These are phyloP conservation scores for Rhodamnia argentea DNA, from an alignment of 345 rosid genomes.

Conservation along the genomic window DNA sequence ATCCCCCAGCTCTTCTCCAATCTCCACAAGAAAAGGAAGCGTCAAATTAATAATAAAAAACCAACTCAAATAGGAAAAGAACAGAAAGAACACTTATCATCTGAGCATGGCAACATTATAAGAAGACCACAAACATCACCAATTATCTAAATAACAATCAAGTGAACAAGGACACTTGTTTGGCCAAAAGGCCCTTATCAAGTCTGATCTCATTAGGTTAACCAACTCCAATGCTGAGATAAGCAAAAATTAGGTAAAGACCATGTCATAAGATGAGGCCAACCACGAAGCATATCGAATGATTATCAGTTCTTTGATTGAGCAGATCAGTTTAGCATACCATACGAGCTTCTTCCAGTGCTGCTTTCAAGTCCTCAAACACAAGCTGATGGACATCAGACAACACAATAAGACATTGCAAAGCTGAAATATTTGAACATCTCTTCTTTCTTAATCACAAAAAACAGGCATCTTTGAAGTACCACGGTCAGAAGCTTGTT, in stretches of 20 bases:
- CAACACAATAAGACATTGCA: slow-evolving; percentile 6
- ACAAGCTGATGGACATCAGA: slow-evolving; percentile 56
- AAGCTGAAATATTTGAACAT: not conserved
- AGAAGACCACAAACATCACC: not conserved
- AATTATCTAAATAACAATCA: not conserved
- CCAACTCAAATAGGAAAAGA: not conserved
- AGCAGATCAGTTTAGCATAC: slow-evolving; percentile 27
- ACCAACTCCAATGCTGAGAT: not conserved
- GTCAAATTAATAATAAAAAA: not conserved
- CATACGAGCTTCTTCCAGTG: slow-evolving; percentile 89
- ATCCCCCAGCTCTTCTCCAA: slow-evolving; percentile 99
- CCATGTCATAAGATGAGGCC: not conserved
- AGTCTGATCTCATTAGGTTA: not conserved
- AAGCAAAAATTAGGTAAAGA: not conserved
- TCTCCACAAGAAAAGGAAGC: slow-evolving; percentile 29
- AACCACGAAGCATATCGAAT: not conserved
- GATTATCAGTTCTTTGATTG: not conserved
- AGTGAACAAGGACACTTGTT: not conserved
- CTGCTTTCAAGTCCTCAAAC: slow-evolving; percentile 84
- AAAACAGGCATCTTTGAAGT: not conserved
- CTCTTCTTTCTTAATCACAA: not conserved
- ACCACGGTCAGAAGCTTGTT: slow-evolving; percentile 77
- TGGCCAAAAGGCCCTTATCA: not conserved
- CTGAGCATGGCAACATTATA: not conserved
- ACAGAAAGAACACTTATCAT: not conserved